Evolutionary conservation across 352 stramenopile genomes (phyloP), one percentile per base, ranked within the genome.

Genomic region (Elongisporangium undulatum): DNA sequence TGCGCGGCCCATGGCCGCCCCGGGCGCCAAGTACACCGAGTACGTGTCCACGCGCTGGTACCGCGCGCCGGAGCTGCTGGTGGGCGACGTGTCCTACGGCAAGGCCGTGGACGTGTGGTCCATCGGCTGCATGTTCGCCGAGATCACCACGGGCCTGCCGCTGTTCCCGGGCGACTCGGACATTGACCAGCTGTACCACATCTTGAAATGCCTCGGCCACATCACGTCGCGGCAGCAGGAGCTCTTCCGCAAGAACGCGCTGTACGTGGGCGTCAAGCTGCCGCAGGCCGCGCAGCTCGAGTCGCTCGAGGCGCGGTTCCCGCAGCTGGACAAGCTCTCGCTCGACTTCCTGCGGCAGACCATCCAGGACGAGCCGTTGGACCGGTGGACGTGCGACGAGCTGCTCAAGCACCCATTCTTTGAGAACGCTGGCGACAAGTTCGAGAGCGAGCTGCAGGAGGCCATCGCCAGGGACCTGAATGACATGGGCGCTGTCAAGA

Each of bases 91-190:
- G 1, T 87, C 74, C 12, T 99, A 99, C 66, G 96, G 97, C 53
- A 97, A 96, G 57, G 93, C 91, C 7, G 97, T 99, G 34, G 97
- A 99, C 61, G 92, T 99, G 45, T 99, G 97, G 97, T 97, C 90
- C 16, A 88, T 98, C 23, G 96, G 95, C 41, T 99, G 95, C 77
- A 96, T 99, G 66, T 94, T 96, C 53, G 93, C 94, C 17, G 97
- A 99, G 75, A 89, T 99, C 49, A 97, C 97, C 64, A 90, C 98
- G 2, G 96, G 97, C 0, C 62, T 99, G 19, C 97, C 96, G 1
- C 89, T 99, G 15, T 97, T 99, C 52, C 96, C 97, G 1, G 97
- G 97, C 15, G 92, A 98, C 66, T 98, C 97, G 45, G 95, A 99
- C 58, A 97, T 99, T 66, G 96, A 99, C 74, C 96, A 92, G 67